Evolutionary conservation across 2,329 filamentous ascomycete genomes (phyloP), one percentile per base, ranked within the genome.

Genomic region (Gaeumannomyces sp.): DNA sequence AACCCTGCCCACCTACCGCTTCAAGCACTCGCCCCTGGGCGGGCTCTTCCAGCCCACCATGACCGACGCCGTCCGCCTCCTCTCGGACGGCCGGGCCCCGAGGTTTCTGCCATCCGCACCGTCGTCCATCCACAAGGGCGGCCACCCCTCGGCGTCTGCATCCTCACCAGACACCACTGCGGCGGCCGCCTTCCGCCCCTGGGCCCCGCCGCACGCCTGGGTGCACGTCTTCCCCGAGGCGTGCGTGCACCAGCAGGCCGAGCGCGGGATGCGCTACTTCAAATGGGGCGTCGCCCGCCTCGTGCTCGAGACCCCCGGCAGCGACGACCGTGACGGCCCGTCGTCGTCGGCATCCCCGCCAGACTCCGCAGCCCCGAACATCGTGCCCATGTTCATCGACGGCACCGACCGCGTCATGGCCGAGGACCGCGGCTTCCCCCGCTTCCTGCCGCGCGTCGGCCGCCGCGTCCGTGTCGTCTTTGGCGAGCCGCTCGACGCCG

Each of bases 171-270:
- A 87, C 83, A 65, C 87, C 87, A 59, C 70, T 73, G 80, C 84
- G 0, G 85, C 91, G 0, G 88, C 92, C 1, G 84, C 87, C 61
- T 93, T 90, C 74, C 62, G 56, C 27, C 76, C 85, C 2, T 83
- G 78, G 68, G 88, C 92, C 71, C 45, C 45, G 45, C 86, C 86
- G 60, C 84, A 91, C 75, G 86, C 87, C 59, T 99, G 95, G 95
- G 81, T 99, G 4, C 95, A 99, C 76, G 89, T 98, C 64, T 98
- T 98, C 76, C 95, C 95, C 16, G 95, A 99, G 77, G 95, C 93
- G 61, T 92, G 91, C 76, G 92, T 97, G 60, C 93, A 98, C 76
- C 95, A 99, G 78, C 88, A 92, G 69, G 85, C 89, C 1, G 80
- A 87, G 58, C 87, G 88, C 71, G 86, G 89, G 10, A 89, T 98